phyloP scores from a whole-genome alignment of 805 yeast species.

The Blastobotrys terrestris region DNA sequence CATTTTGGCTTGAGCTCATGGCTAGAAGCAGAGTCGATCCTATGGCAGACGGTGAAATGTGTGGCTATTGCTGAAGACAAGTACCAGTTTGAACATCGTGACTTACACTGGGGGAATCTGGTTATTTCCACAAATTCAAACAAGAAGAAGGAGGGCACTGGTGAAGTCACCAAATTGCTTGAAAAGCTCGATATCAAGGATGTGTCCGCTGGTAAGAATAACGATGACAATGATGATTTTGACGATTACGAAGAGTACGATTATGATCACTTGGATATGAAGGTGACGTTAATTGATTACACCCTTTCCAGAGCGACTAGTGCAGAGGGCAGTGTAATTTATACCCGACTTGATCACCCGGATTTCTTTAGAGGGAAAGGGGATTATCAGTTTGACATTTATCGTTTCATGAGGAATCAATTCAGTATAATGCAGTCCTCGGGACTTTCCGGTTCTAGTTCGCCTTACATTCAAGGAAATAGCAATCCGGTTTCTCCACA shows the following conservation, averaged over 20 bases:
- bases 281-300: conserved; percentile 52
- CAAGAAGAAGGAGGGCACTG: background rate
- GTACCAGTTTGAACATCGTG: conserved; percentile 62
- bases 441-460: background rate
- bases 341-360: conserved; percentile 58
- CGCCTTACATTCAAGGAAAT: background rate
- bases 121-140: conserved; percentile 31
- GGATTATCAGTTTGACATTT: conserved; percentile 56
- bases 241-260: conserved; percentile 11
- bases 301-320: conserved; percentile 45
- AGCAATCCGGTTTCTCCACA: background rate
- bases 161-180: conserved; percentile 6
- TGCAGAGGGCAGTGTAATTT: conserved; percentile 29
- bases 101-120: conserved; percentile 61
- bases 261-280: conserved; percentile 19
- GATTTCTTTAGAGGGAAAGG: conserved; percentile 55
- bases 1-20: conserved; percentile 35
- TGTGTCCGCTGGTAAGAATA: background rate
- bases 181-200: conserved; percentile 10
- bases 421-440: conserved; percentile 5
- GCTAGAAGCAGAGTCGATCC: conserved; percentile 38
- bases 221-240: background rate
- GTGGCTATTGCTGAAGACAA: conserved; percentile 47
- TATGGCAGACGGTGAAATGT: conserved; percentile 47
- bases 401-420: conserved; percentile 46